Evolutionary conservation across 1,284 basidiomycete genomes (phyloP), one percentile per base, ranked within the genome.

Genomic region (Fomitopsis palustris): DNA sequence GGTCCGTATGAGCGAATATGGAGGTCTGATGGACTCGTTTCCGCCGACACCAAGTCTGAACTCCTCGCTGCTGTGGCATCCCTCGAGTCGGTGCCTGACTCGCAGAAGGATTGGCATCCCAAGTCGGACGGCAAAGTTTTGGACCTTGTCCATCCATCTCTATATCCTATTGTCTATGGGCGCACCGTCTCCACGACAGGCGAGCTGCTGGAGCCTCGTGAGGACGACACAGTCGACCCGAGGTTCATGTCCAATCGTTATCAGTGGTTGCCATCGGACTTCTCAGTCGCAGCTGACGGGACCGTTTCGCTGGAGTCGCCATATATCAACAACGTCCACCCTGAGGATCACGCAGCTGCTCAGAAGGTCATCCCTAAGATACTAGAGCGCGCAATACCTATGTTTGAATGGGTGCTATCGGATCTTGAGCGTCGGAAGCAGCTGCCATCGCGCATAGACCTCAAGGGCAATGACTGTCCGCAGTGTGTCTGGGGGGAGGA

Each of bases 401-500:
- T 77, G 23, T 78, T 75, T 69, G 71, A 77, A 41, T 62, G 64
- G 43, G 66, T 70, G 4, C 62, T 74, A 27, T 61, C 64, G 5
- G 65, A 58, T 31, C 41, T 45, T 12, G 43, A 21, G 19, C 43
- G 43, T 23, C 21, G 16, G 43, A 45, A 12, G 23, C 43, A 45
- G 43, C 23, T 45, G 5, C 43, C 43, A 14, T 25, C 43, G 23
- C 43, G 43, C 6, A 45, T 45, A 23, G 43, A 45, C 23, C 23
- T 45, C 5, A 23, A 45, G 21, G 43, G 23, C 4, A 21, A 23
- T 10, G 27, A 27, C 3, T 25, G 16, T 17, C 43, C 23, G 7
- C 9, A 10, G 2, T 45, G 43, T 12, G 25, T 45, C 16, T 45
- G 43, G 43, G 31, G 31, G 31, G 14, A 25, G 10, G 5, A 10